These are phyloP conservation scores for Calcarisporium arbuscula DNA, from an alignment of 2,329 filamentous ascomycete genomes.

Conservation along the genomic window DNA sequence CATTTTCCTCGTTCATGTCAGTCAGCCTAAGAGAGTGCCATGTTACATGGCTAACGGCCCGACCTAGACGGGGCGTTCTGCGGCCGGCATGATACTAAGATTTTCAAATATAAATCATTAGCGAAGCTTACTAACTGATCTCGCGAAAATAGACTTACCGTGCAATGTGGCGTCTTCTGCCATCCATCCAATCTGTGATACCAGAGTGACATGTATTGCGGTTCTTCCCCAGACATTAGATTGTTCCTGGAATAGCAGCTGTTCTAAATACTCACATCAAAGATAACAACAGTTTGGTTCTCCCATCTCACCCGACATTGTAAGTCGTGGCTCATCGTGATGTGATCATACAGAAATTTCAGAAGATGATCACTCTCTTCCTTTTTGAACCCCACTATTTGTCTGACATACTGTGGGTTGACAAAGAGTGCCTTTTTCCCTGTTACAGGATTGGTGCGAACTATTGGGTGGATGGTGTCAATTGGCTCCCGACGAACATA, in stretches of 20 bases:
- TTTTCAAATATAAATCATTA: no score
- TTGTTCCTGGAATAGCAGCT: no score
- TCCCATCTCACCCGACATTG: constrained; percentile 59
- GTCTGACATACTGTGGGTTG: constrained; percentile 55
- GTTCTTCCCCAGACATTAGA: no score
- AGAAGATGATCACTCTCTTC: constrained; percentile 61
- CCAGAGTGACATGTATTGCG: constrained; percentile 1
- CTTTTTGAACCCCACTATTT: constrained; percentile 60
- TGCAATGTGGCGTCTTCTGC: constrained; percentile 2
- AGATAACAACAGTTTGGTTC: constrained; percentile 56
- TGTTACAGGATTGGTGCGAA: constrained; percentile 38
- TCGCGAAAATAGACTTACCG: constrained; percentile 1
- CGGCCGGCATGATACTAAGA: no score
- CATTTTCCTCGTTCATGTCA: no score
- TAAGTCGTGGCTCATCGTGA: constrained; percentile 57
- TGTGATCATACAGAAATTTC: constrained; percentile 63
- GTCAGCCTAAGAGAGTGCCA: no score
- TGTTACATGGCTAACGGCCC: no score
- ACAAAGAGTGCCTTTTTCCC: constrained; percentile 64
- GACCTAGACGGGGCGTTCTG: no score
- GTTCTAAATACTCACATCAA: no score
- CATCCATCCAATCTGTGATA: constrained; percentile 2
- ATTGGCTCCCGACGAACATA: constrained; percentile 58
- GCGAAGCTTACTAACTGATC: no score
- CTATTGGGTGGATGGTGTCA: constrained; percentile 52